Evolutionary conservation across 305 asterid genomes (phyloP).

Genomic region (Solanum hybrid): DNA sequence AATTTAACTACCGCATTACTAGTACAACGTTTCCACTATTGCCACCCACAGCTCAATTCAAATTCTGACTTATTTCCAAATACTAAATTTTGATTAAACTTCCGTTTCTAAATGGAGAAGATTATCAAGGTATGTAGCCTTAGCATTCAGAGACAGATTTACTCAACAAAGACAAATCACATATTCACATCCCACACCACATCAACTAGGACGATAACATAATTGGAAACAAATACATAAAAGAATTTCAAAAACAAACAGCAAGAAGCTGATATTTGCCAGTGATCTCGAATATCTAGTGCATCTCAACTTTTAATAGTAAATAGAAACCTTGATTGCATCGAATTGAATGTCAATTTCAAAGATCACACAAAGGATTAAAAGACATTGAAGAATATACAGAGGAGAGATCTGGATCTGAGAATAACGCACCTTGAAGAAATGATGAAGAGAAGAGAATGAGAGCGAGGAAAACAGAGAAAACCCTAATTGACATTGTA

Average conservation of each 20-base stretch:
- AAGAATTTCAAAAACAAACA: not conserved
- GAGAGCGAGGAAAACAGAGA: not conserved
- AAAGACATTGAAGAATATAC: not conserved
- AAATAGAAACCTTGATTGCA: conserved; percentile 11
- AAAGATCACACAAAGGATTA: not conserved
- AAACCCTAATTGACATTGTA: not conserved
- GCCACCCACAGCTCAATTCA: not conserved
- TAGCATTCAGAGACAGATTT: not conserved
- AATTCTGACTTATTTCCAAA: not conserved
- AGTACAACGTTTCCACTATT: not conserved
- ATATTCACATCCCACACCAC: not conserved
- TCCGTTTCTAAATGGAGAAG: not conserved
- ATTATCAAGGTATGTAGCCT: not conserved
- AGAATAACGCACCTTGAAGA: not conserved
- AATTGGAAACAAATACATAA: not conserved
- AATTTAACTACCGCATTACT: not conserved
- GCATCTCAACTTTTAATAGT: not conserved
- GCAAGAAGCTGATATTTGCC: not conserved
- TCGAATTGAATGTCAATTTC: conserved; percentile 3
- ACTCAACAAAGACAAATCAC: not conserved
- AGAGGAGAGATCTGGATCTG: conserved; percentile 12
- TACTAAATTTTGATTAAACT: not conserved
- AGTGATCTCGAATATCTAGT: not conserved
- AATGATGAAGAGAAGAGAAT: not conserved
- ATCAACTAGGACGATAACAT: not conserved